Conservation (phyloP, 163 green algal genomes). For the Chlorella variabilis region DNA sequence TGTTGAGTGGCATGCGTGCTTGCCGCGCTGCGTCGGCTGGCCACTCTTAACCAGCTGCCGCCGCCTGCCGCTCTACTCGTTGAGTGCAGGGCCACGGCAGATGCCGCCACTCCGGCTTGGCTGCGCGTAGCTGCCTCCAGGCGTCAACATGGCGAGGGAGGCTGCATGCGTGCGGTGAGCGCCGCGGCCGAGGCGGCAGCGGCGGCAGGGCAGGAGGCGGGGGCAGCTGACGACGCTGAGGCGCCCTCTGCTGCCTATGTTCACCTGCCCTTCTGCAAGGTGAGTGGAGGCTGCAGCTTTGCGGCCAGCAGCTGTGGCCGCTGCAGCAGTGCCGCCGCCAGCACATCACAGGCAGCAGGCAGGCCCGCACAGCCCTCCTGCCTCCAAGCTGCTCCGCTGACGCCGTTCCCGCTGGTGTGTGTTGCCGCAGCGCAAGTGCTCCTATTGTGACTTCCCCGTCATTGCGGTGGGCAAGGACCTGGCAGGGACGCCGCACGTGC, state of each 20-base stretch:
- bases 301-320: neutral
- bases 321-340: too few species aligned
- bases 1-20: too few species aligned
- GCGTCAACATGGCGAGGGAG: neutral
- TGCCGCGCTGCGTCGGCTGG: neutral
- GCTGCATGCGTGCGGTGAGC: neutral
- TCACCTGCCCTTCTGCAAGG: constrained; percentile 97
- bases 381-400: neutral
- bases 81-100: neutral
- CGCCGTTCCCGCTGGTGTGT: neutral
- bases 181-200: neutral
- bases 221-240: neutral
- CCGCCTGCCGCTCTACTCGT: too few species aligned
- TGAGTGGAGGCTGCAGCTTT: neutral
- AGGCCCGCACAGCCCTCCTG: too few species aligned
- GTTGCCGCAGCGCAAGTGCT: constrained; percentile 76
- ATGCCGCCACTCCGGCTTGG: neutral
- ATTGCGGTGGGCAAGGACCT: constrained; percentile 64
- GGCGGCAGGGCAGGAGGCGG: neutral
- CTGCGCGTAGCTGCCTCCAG: neutral
- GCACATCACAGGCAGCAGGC: too few species aligned
- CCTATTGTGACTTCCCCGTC: constrained; percentile 98
- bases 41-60: too few species aligned
- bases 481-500: neutral
- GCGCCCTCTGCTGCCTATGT: constrained; percentile 79